phyloP scores from a whole-genome alignment of 2,329 filamentous ascomycete species.

The Arthrobotrys musiformis region DNA sequence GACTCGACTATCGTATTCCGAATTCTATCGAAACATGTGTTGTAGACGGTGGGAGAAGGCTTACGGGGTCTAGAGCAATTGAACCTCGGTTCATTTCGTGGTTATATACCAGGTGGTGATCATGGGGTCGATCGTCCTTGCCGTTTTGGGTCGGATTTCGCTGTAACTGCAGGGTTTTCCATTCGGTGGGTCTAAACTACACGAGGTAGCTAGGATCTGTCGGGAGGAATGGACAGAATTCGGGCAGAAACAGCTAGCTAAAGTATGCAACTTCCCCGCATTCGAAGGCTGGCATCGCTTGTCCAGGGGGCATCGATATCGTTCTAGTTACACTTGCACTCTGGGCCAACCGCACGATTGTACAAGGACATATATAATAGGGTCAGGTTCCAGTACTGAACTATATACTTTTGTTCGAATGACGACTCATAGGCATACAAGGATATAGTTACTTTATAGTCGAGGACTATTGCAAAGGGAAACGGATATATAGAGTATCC shows the following conservation, averaged over 20 bases:
- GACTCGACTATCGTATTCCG: constrained; percentile 5
- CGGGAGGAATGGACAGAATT: too few relatives aligned
- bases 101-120: not conserved
- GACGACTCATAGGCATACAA: too few relatives aligned
- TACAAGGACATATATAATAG: too few relatives aligned
- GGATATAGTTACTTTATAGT: too few relatives aligned
- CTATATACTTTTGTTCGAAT: too few relatives aligned
- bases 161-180: not conserved
- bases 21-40: not conserved
- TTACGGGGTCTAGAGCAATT: not conserved
- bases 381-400: too few relatives aligned
- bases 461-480: too few relatives aligned
- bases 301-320: not conserved
- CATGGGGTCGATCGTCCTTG: constrained; percentile 25
- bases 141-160: constrained; percentile 2
- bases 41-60: not conserved
- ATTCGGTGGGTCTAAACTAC: not conserved
- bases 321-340: not conserved
- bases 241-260: too few relatives aligned
- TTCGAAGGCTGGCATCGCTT: not conserved
- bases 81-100: constrained; percentile 13
- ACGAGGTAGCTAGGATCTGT: not conserved
- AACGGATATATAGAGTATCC: too few relatives aligned
- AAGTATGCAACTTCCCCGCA: constrained; percentile 27
- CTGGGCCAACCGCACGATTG: too few relatives aligned